Base-by-base conservation (phyloP, 345 rosid species). In the Carallia pectinifolia region DNA sequence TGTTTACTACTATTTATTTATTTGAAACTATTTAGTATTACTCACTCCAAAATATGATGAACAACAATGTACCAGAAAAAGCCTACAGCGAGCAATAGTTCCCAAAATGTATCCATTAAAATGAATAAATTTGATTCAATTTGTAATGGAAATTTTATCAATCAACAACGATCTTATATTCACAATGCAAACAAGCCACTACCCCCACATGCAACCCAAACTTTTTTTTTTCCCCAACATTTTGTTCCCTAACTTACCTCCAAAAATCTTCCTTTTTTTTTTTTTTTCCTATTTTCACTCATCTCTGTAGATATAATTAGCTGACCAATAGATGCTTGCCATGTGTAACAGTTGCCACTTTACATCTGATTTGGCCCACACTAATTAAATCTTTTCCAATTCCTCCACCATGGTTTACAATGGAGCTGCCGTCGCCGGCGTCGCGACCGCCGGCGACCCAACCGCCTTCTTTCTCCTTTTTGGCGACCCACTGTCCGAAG, bases 401-500 rank as follows among this genome's bases (percentile, higher is more conserved):
- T 77, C 74, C 60, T 36, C 81, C 80, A 67, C 73, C 53, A 71
- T 66, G 58, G 30, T 3, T 54, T 54, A n/a, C 58, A 1, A 29
- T 6, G 8, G 6, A 33, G 72, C 78, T 33, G 58, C 68, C 2
- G 33, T 18, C 6, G 39, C 31, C 7, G 3, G 6, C 6, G 65
- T 67, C n/a, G 66, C 59, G 16, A 69, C 63, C 67, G 69, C 63
- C 65, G 67, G 71, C 13, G 75, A 23, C n/a, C 40, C 75, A 23
- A 48, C 76, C 36, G 12, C 76, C 74, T 81, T 88, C 80, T 75
- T 88, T 81, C 90, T 76, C 83, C 90, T 80, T 87, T 90, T 92
- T 0, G 83, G 77, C 36, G 85, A 73, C 66, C 78, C 89, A 37
- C 64, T 82, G 0, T 79, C 90, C 12, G 85, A 75, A 0, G 89